Conservation (phyloP, 2,329 filamentous ascomycete species). For the Parafenestella ontariensis region DNA sequence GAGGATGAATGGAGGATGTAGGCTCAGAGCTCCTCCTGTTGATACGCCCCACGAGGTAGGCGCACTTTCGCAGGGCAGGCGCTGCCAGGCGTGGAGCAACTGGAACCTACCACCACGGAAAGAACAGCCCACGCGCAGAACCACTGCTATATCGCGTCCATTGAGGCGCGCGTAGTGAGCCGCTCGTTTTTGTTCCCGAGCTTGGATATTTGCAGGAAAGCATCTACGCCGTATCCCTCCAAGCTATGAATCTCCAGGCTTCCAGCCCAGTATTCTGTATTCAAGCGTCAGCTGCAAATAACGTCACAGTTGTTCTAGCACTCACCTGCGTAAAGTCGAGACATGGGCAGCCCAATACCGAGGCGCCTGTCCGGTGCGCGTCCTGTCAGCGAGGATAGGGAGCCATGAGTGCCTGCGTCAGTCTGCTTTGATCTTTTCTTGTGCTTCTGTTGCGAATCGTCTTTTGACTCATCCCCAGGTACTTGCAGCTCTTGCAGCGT, state of each 20-base stretch:
- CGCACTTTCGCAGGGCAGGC: background rate
- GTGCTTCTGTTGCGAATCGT: constrained; percentile 26
- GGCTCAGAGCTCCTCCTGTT: too few relatives aligned
- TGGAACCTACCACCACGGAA: background rate
- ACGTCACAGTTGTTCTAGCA: background rate
- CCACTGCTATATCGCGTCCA: constrained; percentile 56
- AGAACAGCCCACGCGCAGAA: background rate
- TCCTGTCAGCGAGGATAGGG: constrained; percentile 79
- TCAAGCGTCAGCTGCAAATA: background rate
- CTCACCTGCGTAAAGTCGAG: constrained; percentile 78
- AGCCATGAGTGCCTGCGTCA: constrained; percentile 58
- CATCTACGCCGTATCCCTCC: constrained; percentile 95
- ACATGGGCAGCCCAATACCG: constrained; percentile 92
- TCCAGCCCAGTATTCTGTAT: constrained; percentile 89
- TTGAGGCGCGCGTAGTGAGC: constrained; percentile 66
- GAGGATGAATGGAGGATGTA: background rate
- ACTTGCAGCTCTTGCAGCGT: constrained; percentile 85
- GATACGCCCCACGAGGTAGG: too few relatives aligned
- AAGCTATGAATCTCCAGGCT: constrained; percentile 89
- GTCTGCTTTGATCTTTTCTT: constrained; percentile 28
- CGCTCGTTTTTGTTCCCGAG: constrained; percentile 98
- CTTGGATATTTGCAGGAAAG: constrained; percentile 94
- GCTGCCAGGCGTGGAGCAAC: background rate
- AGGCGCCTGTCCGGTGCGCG: constrained; percentile 85
- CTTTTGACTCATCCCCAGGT: constrained; percentile 25